Percentiles rank a stretch among this genome's conserved stretches.
Conservation (phyloP, 495 filamentous ascomycete genomes). For the Aspergillus campestris region DNA sequence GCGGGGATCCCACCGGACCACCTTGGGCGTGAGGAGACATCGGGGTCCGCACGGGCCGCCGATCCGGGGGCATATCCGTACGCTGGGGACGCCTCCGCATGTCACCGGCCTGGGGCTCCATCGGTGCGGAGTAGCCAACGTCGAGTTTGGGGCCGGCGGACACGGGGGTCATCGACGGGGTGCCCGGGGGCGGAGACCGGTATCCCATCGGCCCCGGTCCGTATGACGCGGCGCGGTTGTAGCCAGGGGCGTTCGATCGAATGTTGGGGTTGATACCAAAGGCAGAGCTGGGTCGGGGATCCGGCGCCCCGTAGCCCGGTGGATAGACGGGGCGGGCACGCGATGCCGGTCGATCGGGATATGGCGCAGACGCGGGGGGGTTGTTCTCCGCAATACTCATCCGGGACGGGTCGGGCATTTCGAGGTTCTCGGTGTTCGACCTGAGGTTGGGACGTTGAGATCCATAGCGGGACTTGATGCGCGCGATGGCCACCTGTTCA, state of each 20-base stretch:
- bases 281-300: slow-evolving; percentile 52
- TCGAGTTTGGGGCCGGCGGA: slow-evolving; percentile 34
- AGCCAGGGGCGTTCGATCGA: slow-evolving; percentile 35
- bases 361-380: slow-evolving; percentile 28
- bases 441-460: slow-evolving; percentile 60
- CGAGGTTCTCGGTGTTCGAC: slow-evolving; percentile 36
- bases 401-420: slow-evolving; percentile 64
- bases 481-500: slow-evolving; percentile 78
- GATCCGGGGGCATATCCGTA: slow-evolving; percentile 27
- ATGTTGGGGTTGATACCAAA: slow-evolving; percentile 54
- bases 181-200: slow-evolving; percentile 28
- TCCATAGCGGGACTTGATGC: slow-evolving; percentile 89
- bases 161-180: slow-evolving; percentile 21
- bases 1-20: slow-evolving; percentile 21
- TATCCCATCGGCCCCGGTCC: slow-evolving; percentile 33
- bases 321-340: slow-evolving; percentile 56
- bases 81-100: slow-evolving; percentile 26
- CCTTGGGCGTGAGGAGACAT: slow-evolving; percentile 19
- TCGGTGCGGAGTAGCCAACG: slow-evolving; percentile 46
- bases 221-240: slow-evolving; percentile 26
- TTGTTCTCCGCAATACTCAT: slow-evolving; percentile 38
- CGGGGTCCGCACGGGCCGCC: slow-evolving; percentile 27
- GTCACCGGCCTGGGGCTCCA: slow-evolving; percentile 31
- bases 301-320: slow-evolving; percentile 42
- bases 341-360: slow-evolving; percentile 30